phyloP scores from a whole-genome alignment of 768 basidiomycete genomes.

The Tephrocybe sp. region DNA sequence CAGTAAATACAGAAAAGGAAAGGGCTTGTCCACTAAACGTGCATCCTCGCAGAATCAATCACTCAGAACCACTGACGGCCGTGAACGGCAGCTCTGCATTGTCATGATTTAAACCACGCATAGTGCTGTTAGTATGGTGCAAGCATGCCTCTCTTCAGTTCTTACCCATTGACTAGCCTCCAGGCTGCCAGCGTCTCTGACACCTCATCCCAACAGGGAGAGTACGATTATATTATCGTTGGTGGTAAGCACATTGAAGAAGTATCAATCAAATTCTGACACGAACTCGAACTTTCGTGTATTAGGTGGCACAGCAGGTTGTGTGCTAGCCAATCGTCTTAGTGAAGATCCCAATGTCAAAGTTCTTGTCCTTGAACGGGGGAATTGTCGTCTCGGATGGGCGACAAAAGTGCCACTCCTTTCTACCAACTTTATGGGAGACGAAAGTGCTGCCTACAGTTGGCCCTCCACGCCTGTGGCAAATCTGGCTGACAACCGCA shows the following conservation, averaged over 20 bases:
- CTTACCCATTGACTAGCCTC: constrained; percentile 2
- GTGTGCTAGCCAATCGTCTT: constrained; percentile 36
- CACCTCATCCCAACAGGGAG: background rate
- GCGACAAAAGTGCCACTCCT: constrained; percentile 29
- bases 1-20: no score
- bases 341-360: constrained; percentile 25
- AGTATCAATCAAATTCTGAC: background rate
- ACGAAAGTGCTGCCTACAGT: constrained; percentile 16
- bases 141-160: constrained; percentile 2
- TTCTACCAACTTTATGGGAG: constrained; percentile 23
- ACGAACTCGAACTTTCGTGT: no score
- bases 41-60: no score
- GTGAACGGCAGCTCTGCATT: background rate
- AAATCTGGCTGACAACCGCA: constrained; percentile 6
- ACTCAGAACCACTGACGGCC: background rate
- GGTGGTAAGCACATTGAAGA: background rate
- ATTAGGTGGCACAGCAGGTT: constrained; percentile 40
- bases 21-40: no score
- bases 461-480: constrained; percentile 16
- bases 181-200: background rate
- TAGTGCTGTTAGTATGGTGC: background rate
- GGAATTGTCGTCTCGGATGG: constrained; percentile 28
- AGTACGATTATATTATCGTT: constrained; percentile 9
- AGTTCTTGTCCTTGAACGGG: constrained; percentile 36
- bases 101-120: background rate